A percentile compares a stretch with the other conserved stretches of the same genome.
phyloP scores from a whole-genome alignment of 2,329 filamentous ascomycete genomes.

The Elsinoe australis region DNA sequence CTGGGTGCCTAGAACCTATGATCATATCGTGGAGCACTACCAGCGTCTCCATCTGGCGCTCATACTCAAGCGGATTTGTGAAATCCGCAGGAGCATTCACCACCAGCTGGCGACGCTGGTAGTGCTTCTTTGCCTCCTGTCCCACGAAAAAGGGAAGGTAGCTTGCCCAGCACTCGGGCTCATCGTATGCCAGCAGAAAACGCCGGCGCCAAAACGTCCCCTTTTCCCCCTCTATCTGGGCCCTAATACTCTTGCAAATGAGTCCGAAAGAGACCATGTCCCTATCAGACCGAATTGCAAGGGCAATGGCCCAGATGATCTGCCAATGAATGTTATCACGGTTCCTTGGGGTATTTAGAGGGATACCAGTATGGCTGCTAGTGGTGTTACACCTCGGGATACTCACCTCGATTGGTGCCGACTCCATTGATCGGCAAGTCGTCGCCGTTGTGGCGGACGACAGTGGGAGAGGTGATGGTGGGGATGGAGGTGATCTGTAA shows the following conservation, averaged over 20 bases:
- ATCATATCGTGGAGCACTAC: conserved; percentile 38
- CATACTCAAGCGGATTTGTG: conserved; percentile 21
- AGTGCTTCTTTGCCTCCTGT: conserved; percentile 23
- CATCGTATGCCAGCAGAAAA: conserved; percentile 27
- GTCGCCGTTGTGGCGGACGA: conserved; percentile 1
- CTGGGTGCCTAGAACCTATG: too few relatives aligned
- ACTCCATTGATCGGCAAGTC: background rate
- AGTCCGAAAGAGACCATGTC: conserved; percentile 38
- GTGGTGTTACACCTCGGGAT: background rate
- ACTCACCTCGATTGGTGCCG: background rate
- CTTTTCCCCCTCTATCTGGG: conserved; percentile 36
- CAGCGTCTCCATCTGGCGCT: conserved; percentile 31
- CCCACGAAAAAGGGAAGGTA: background rate
- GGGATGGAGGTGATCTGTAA: background rate
- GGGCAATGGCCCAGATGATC: conserved; percentile 14
- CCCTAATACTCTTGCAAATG: conserved; percentile 34
- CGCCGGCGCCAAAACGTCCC: conserved; percentile 42
- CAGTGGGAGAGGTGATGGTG: too few relatives aligned
- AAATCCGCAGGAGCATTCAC: conserved; percentile 27
- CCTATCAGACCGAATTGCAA: conserved; percentile 33
- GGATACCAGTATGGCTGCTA: background rate
- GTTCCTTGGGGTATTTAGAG: background rate
- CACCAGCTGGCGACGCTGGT: conserved; percentile 29
- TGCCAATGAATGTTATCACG: background rate
- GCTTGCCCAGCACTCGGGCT: background rate